phyloP scores from a whole-genome alignment of 1,284 basidiomycete genomes.

The Bjerkandera adusta region DNA sequence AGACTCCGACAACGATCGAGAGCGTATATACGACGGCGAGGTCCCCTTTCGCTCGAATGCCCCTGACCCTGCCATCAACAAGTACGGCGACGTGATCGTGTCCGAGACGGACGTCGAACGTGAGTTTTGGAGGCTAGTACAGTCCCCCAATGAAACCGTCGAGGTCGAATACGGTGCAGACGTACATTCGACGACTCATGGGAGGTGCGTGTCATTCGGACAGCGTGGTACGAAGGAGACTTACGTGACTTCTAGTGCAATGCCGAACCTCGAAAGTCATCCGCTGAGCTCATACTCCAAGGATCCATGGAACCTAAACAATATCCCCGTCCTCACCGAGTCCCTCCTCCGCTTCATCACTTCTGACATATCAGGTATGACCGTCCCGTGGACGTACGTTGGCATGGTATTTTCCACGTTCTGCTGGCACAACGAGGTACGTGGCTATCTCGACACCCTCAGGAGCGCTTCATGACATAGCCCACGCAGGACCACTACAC shows the following conservation, averaged over 20 bases:
- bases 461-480: too few species aligned
- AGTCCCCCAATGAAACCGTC: constrained; percentile 87
- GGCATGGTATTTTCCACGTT: constrained; percentile 99
- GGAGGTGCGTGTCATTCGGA: constrained; percentile 87
- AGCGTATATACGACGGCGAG: constrained; percentile 13
- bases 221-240: too few species aligned
- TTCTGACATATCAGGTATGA: constrained; percentile 99
- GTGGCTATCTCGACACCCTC: too few species aligned
- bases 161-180: constrained; percentile 99
- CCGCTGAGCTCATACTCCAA: constrained; percentile 85
- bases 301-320: constrained; percentile 98
- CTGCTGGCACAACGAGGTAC: constrained; percentile 99
- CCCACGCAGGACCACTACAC: constrained; percentile 97
- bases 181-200: constrained; percentile 96
- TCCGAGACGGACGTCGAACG: constrained; percentile 90
- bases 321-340: constrained; percentile 87
- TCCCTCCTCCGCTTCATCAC: constrained; percentile 94
- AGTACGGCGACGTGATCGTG: constrained; percentile 65
- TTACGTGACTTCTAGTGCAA: constrained; percentile 66
- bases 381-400: constrained; percentile 99
- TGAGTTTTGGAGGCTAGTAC: constrained; percentile 97
- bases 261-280: constrained; percentile 93
- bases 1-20: constrained; percentile 16
- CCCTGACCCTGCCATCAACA: constrained; percentile 41
- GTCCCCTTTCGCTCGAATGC: constrained; percentile 10